Base-by-base conservation (phyloP, 2,329 filamentous ascomycete species). In the Aureobasidium zeae region DNA sequence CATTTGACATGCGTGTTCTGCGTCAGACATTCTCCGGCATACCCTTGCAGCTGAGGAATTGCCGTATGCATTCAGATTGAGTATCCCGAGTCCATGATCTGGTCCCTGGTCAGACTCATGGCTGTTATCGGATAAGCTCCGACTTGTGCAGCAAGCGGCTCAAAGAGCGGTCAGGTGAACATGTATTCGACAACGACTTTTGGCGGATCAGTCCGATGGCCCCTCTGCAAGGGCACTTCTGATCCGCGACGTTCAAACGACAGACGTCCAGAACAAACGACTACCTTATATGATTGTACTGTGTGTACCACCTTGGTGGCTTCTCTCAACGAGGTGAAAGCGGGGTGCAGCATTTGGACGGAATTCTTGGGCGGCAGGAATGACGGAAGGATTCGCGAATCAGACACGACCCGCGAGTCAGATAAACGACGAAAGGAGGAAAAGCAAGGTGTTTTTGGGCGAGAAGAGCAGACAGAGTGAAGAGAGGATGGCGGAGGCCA, bases 221-320 rank as follows among this genome's bases (percentile, higher is more conserved):
- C 13, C 37, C 21, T 26, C 37, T 41, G 37, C 37, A 41, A 41
- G 37, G 28, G 37, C 37, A 19, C 37, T 32, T 39, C 26, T 11
- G 37, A 26, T 32, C 11, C 5, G 37, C 17, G 25, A 30, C 25
- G 25, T 29, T 17, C 19, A 12, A 11, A 15, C 24, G 16, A 16
- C n/a, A n/a, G n/a, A n/a, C n/a, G n/a, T n/a, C n/a, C n/a, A 16
- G 26, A 22, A 21, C 15, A 29, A 25, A 19, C 28, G 11, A 5
- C 13, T 12, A 9, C 13, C 29, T 25, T 11, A 25, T 25, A 6
- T 25, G 22, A 11, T 25, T n/a, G n/a, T n/a, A n/a, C n/a, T n/a
- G n/a, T 25, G 11, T 25, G 22, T 6, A 25, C 22, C 22, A 25
- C 22, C 22, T 25, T 25, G 22, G 22, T 25, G 22, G 22, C 6